A percentile compares a stretch with the other conserved stretches of the same genome.
Evolutionary conservation across 371 early-diverging fungal genomes (phyloP).

Genomic region (Mucor plumbeus): DNA sequence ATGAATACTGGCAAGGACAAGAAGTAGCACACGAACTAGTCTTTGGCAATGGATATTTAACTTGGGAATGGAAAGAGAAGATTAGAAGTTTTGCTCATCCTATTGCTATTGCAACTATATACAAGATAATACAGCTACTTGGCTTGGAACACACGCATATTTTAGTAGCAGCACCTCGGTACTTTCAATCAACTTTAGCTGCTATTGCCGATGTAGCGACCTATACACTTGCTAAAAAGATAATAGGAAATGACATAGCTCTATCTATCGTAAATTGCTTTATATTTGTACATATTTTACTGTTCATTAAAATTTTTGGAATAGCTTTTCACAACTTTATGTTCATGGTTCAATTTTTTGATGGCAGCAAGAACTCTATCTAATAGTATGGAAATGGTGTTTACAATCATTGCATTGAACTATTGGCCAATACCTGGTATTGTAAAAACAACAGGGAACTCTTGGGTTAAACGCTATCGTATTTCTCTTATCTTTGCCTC

Average conservation of each 20-base stretch:
- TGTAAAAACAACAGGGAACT: not conserved
- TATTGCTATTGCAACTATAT: conserved; percentile 73
- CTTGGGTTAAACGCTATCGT: conserved; percentile 38
- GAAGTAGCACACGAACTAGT: conserved; percentile 85
- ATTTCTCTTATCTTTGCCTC: conserved; percentile 71
- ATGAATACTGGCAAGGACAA: conserved; percentile 91
- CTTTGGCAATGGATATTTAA: conserved; percentile 86
- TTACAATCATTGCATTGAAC: conserved; percentile 72
- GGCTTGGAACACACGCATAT: conserved; percentile 64
- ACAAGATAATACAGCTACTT: conserved; percentile 59
- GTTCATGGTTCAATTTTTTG: conserved; percentile 86
- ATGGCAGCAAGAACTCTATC: conserved; percentile 76
- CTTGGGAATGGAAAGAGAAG: conserved; percentile 91
- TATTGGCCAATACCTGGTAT: conserved; percentile 71
- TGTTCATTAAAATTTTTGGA: not conserved
- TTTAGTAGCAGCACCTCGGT: conserved; percentile 70
- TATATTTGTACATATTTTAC: not conserved
- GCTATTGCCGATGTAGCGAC: conserved; percentile 78
- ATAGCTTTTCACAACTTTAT: conserved; percentile 72
- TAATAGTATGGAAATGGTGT: conserved; percentile 71
- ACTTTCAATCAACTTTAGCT: conserved; percentile 75
- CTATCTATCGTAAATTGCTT: conserved; percentile 38
- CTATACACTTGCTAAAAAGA: conserved; percentile 65
- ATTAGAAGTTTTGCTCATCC: conserved; percentile 85
- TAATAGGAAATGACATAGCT: conserved; percentile 42